A percentile compares a stretch with the other conserved stretches of the same genome.
phyloP scores from a whole-genome alignment of 2,329 filamentous ascomycete genomes.

The Bertia moriformis region DNA sequence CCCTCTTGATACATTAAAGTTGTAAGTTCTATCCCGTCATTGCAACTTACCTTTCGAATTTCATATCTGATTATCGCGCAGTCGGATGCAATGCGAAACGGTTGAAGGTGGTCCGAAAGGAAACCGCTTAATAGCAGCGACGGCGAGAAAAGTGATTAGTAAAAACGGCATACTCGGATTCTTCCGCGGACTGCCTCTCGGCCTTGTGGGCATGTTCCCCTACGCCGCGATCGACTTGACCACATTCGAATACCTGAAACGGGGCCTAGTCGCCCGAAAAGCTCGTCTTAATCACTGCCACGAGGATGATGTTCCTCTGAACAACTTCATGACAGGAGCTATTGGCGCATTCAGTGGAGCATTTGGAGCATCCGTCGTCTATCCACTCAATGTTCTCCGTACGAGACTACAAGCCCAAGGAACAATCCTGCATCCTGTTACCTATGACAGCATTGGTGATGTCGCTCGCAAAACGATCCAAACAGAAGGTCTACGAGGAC shows the following conservation, averaged over 20 bases:
- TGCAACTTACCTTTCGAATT: conserved; percentile 1
- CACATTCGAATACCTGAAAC: conserved; percentile 55
- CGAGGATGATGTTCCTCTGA: conserved; percentile 44
- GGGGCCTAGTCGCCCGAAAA: conserved; percentile 36
- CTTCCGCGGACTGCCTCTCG: conserved; percentile 54
- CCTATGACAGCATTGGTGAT: conserved; percentile 50
- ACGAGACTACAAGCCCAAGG: conserved; percentile 53
- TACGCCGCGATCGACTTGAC: conserved; percentile 56
- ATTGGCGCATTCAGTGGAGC: conserved; percentile 52
- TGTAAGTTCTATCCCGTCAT: conserved; percentile 7
- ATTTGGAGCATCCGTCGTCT: conserved; percentile 50
- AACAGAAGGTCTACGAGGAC: conserved; percentile 43
- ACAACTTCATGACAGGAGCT: conserved; percentile 46
- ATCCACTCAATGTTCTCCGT: conserved; percentile 51
- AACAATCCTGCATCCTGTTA: conserved; percentile 46
- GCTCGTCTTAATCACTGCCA: conserved; percentile 35
- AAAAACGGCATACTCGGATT: conserved; percentile 39
- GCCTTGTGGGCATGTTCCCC: conserved; percentile 54
- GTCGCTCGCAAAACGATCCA: conserved; percentile 46
- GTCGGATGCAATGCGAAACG: conserved; percentile 55
- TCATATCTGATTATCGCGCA: conserved; percentile 3
- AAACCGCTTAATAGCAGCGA: conserved; percentile 46
- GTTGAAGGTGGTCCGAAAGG: conserved; percentile 50
- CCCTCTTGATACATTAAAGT: conserved; percentile 44
- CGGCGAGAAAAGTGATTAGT: conserved; percentile 50